Evolutionary conservation across 2,329 filamentous ascomycete species (phyloP).

Genomic region (Magnaporthales sp.): DNA sequence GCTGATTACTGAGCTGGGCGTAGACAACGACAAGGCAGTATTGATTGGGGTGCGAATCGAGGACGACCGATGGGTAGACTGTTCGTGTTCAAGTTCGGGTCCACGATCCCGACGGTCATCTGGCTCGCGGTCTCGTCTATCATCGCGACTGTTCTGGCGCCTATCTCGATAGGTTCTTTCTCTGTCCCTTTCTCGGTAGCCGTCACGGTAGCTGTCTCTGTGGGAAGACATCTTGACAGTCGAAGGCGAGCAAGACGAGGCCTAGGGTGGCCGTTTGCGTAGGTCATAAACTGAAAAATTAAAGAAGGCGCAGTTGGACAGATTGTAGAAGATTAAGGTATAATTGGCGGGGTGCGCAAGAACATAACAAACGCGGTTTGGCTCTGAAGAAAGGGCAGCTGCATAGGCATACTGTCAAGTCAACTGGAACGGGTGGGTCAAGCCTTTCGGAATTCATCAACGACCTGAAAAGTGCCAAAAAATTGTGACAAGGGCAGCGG

Average conservation of each 20-base stretch:
- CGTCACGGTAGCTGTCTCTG: constrained; percentile 3
- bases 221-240: not conserved
- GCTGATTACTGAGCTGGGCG: not conserved
- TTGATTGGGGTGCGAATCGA: not conserved
- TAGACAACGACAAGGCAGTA: not conserved
- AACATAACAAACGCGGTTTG: not conserved
- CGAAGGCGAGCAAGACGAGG: not conserved
- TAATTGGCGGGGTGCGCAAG: not conserved
- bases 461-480: too few relatives aligned
- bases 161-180: not conserved
- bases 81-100: constrained; percentile 9
- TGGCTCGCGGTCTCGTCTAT: not conserved
- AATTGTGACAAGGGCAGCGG: not conserved
- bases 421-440: not conserved
- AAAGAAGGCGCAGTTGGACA: not conserved
- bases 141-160: not conserved
- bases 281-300: not conserved
- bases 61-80: not conserved
- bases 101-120: constrained; percentile 10
- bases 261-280: not conserved
- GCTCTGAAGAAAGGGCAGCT: not conserved
- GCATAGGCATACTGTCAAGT: not conserved
- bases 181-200: not conserved
- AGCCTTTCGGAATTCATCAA: not conserved
- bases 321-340: not conserved